Base-by-base conservation (phyloP, 73 alveolate genomes). In the Paramecium primaurelia region DNA sequence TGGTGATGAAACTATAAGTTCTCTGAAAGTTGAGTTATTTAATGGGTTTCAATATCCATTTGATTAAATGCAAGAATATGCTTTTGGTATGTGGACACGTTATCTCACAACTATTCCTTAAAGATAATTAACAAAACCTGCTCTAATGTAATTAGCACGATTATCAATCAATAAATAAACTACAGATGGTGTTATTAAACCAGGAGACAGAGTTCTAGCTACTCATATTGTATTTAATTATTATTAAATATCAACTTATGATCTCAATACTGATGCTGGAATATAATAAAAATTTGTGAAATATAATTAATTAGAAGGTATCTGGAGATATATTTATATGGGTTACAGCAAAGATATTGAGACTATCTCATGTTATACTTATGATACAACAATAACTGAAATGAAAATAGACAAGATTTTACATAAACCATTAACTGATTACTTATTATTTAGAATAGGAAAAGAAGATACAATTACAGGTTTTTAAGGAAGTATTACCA, bases 281-380 rank as follows among this genome's bases (percentile, higher is more conserved):
- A 36, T 80, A 14, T 38, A 80, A 45, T 9, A 45, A 22, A 80
- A 80, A 36, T 80, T 49, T 26, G 9, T 80, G 45, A 42, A 42
- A 22, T 44, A 40, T 12, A 47, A 47, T 25, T n/a, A 32, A 45
- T 26, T 80, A 26, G 91, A 80, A 44, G 91, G 91, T 14, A 42
- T 80, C 22, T 80, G 91, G 91, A 80, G 91, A 80, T 80, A 80
- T 20, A 47, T 80, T 8, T 80, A 80, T 47, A 80, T 80, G 91
- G 91, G 91, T 10, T 80, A 80, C 58, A 80, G 45, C 10, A 42
- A 49, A 26, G 91, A 80, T 10, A 47, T 45, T 0, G 47, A 80
- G 47, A 80, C 58, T 44, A 77, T 80, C 16, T 45, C 47, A 45
- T 40, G 91, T 12, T 80, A 42, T 14, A 47, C 73, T 25, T 80